Evolutionary conservation across 192 early-diverging fungal genomes (phyloP), one percentile per base, ranked within the genome.

Genomic region (Dissophora ornata): DNA sequence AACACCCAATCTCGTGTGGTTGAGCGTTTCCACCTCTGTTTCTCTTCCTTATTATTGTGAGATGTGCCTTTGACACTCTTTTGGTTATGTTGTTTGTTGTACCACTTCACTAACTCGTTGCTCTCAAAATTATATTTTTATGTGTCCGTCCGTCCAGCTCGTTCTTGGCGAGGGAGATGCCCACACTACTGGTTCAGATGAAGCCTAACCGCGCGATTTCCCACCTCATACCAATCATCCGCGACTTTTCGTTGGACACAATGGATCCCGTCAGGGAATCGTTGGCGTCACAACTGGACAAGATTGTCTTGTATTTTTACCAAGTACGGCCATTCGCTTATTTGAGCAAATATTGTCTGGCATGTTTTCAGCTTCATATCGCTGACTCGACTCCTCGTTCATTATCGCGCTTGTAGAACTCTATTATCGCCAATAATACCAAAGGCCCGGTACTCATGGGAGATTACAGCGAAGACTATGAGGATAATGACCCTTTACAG

Each of bases 291-390:
- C 73, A 77, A 24, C 36, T 77, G 1, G 73, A 77, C 41, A 77
- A 77, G 73, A 67, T 62, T 42, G 59, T 67, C 15, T 45, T 77
- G 29, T 62, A 77, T 15, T 77, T 67, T 34, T 62, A 51, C 26
- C 57, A 49, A 19, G 73, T 77, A 77, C 42, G 53, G n/a, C n/a
- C n/a, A n/a, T n/a, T n/a, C n/a, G n/a, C n/a, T n/a, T n/a, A n/a
- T n/a, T n/a, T n/a, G n/a, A n/a, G n/a, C n/a, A n/a, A n/a, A n/a
- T n/a, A n/a, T n/a, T n/a, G n/a, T n/a, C n/a, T n/a, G n/a, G n/a
- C n/a, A n/a, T n/a, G n/a, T n/a, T n/a, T n/a, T n/a, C n/a, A n/a
- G n/a, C n/a, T n/a, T n/a, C n/a, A n/a, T n/a, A n/a, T n/a, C n/a
- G n/a, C n/a, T n/a, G n/a, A n/a, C n/a, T n/a, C n/a, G n/a, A n/a